Evolutionary conservation across 2,329 filamentous ascomycete species (phyloP), one percentile per base, ranked within the genome.

Genomic region (Leptographium wingfieldii): DNA sequence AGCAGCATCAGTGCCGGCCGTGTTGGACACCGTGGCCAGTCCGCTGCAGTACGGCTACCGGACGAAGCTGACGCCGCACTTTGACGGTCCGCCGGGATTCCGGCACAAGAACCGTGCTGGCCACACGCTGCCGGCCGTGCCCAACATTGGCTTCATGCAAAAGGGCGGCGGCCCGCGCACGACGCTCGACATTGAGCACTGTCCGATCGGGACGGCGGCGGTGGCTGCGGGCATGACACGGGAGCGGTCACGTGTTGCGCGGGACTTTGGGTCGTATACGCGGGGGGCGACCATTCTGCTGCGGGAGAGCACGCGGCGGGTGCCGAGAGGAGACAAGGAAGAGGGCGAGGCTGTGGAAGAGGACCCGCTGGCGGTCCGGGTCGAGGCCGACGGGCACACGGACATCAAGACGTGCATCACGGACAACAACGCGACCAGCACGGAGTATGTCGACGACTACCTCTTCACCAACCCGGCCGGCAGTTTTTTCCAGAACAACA

Each of bases 401-500:
- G 89, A 96, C 70, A 78, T 87, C 71, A 97, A 97, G 73, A 88
- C 85, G 3, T 97, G 90, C 77, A 83, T 95, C 66, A 96, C 92
- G 4, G 85, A 96, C 74, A 83, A 84, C 71, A 95, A 92, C 65
- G 87, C 82, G 64, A 88, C 80, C 57, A 86, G 88, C 3, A 92
- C 88, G 35, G 94, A 99, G 73, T 96, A 95, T 73, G 82, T 99
- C 63, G 90, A 87, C 69, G 76, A 84, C 71, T 94, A 87, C 76
- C 77, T 85, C 69, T 96, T 99, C 75, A 86, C 86, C 71, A 97
- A 95, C 75, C 90, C 88, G 3, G 94, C 94, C 12, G 92, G 92
- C 62, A 85, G 90, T 58, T 99, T 99, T 77, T 99, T 99, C 82
- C 94, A 99, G 71, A 99, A 99, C 80, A 99, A 99, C 81, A 97